phyloP scores from a whole-genome alignment of 768 basidiomycete genomes.

The Mycena maculata region DNA sequence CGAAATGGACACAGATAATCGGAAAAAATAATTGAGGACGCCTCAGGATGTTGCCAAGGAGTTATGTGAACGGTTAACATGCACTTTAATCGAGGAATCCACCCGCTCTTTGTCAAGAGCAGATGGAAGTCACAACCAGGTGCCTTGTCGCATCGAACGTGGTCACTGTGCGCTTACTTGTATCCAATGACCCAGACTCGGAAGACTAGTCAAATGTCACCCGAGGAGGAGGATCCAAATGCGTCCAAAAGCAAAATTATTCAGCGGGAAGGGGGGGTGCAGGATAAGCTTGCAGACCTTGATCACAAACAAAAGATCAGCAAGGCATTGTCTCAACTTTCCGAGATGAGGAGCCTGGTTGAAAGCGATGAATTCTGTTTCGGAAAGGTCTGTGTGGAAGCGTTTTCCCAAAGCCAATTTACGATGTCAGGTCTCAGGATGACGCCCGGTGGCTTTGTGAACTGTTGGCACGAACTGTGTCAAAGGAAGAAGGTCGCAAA shows the following conservation, averaged over 20 bases:
- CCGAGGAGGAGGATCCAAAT: neutral
- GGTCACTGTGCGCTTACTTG: neutral
- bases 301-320: neutral
- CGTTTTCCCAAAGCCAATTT: neutral
- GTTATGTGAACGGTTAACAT: neutral
- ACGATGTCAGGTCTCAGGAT: neutral
- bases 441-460: neutral
- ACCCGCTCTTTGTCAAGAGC: neutral
- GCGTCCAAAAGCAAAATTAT: neutral
- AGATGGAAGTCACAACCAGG: neutral
- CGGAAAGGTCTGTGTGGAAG: neutral
- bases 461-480: neutral
- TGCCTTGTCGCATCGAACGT: neutral
- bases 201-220: neutral
- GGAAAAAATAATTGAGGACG: neutral
- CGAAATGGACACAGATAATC: neutral
- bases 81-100: neutral
- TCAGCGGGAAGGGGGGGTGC: neutral
- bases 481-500: neutral
- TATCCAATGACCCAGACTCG: neutral
- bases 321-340: neutral
- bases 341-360: neutral
- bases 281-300: neutral
- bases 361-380: neutral
- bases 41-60: neutral